Base-by-base conservation (phyloP, 1,284 basidiomycete genomes). In the Ganoderma resinaceum region DNA sequence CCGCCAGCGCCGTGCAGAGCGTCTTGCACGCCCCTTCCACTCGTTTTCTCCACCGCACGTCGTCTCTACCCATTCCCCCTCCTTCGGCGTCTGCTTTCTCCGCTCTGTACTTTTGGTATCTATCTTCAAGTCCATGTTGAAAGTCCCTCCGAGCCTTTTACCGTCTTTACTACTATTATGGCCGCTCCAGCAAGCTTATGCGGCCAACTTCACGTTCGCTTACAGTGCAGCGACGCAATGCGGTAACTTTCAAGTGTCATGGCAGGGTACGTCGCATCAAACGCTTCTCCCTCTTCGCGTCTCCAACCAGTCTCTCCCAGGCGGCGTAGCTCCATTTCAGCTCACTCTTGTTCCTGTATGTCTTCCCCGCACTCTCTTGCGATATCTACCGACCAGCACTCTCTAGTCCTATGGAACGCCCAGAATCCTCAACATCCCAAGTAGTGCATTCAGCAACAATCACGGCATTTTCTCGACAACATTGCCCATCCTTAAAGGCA, bases 271-370 rank as follows among this genome's bases (percentile, higher is more conserved):
- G 26, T 29, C 8, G 40, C 35, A 35, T 55, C 42, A 20, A 8
- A 18, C 38, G 4, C 40, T 62, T 29, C 64, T 18, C 62, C 37
- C 43, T 29, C 23, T 42, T 33, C 18, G 4, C 18, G 12, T 62
- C 11, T 57, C 63, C 63, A 66, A 20, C 20, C 14, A 20, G n/a
- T 23, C 6, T 58, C 63, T 64, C 64, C 52, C 68, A 91, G 92
- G 90, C 68, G 92, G 91, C 29, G 82, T 79, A 9, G 78, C 86
- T 46, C 92, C 93, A 6, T 93, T 89, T 74, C 75, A 83, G 66
- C 80, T 93, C 40, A 75, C 84, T 31, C 70, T 94, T 42, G 79
- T 84, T 66, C 91, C 90, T 46, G 91, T 93, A 77, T 67, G 89
- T 80, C 40, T 20, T 40, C 20, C 23, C 33, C 16, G 12, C 31